A percentile compares a stretch with the other conserved stretches of the same genome.
These are phyloP conservation scores for Pseudopithomyces chartarum DNA, from an alignment of 2,329 filamentous ascomycete genomes.

Conservation along the genomic window DNA sequence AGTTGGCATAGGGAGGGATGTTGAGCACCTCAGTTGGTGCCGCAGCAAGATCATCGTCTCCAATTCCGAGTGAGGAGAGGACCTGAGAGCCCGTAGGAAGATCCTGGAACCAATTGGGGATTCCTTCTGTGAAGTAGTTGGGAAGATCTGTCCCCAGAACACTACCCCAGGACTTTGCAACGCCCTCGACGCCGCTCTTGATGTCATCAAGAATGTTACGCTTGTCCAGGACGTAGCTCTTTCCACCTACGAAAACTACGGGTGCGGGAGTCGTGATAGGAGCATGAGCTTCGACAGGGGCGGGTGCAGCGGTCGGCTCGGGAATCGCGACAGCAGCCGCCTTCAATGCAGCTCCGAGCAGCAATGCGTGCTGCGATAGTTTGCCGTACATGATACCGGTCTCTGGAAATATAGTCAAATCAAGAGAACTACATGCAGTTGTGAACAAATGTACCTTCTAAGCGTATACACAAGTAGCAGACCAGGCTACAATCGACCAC, in stretches of 20 bases:
- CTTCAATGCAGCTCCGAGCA: conserved; percentile 25
- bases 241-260: conserved; percentile 36
- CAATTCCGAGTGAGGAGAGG: conserved; percentile 64
- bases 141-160: conserved; percentile 42
- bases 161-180: conserved; percentile 38
- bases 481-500: not conserved
- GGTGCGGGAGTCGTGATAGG: conserved; percentile 41
- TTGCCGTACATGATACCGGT: conserved; percentile 20
- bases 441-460: not conserved
- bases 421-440: not conserved
- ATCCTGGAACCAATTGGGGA: conserved; percentile 70
- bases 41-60: conserved; percentile 62
- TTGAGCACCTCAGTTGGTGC: conserved; percentile 74
- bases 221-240: conserved; percentile 37
- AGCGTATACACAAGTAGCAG: conserved; percentile 2
- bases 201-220: conserved; percentile 41
- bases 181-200: conserved; percentile 34
- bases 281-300: conserved; percentile 31
- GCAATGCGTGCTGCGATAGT: conserved; percentile 24
- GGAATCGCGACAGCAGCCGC: conserved; percentile 36
- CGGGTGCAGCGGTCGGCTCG: conserved; percentile 38
- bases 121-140: conserved; percentile 45
- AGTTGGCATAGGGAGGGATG: conserved; percentile 71
- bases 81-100: conserved; percentile 68
- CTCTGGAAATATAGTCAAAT: conserved; percentile 2